Evolutionary conservation across 1,284 basidiomycete genomes (phyloP), one percentile per base, ranked within the genome.

Genomic region (Cutaneotrichosporon arboriforme): DNA sequence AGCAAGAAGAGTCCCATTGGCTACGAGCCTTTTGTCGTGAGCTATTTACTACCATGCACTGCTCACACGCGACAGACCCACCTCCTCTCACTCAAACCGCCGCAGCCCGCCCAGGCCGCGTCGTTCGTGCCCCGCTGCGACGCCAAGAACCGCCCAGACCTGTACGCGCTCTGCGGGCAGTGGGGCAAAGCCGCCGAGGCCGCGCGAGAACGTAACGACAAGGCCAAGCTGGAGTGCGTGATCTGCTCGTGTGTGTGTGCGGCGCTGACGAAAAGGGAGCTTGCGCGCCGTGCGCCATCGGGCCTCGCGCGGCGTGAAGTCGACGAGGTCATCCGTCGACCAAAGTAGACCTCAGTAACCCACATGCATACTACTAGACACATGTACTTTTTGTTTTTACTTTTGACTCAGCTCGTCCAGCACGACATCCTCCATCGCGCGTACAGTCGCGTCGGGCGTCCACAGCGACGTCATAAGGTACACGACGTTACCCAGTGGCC

Each of bases 1-100:
- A 85, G 84, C 41, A 91, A 85, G 72, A 84, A 89, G 62, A 90
- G 87, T 69, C 93, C 96, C 1, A 96, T 97, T 57, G 94, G 96
- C 3, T 97, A 93, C 67, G 90, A 94, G 69, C 83, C 88, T 0
- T 96, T 94, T 70, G 92, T 96, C 17, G 84, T 82, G 46, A 84
- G 90, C n/a, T n/a, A n/a, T n/a, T n/a, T n/a, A n/a, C n/a, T n/a
- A n/a, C n/a, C n/a, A n/a, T n/a, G n/a, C n/a, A n/a, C 26, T 10
- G 10, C 26, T 31, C 10, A 31, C 26, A 10, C 26, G 26, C n/a
- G n/a, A n/a, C 33, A 75, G 73, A 73, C 61, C 9, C 72, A 73
- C 43, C 55, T 76, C 15, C 53, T 76, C 10, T 57, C 62, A 4
- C 60, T 73, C 15, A 61, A 55, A 8, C 67, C 69, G 17, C 65